Evolutionary conservation across 768 basidiomycete species (phyloP).

Genomic region (Rhizopogon roseolus): DNA sequence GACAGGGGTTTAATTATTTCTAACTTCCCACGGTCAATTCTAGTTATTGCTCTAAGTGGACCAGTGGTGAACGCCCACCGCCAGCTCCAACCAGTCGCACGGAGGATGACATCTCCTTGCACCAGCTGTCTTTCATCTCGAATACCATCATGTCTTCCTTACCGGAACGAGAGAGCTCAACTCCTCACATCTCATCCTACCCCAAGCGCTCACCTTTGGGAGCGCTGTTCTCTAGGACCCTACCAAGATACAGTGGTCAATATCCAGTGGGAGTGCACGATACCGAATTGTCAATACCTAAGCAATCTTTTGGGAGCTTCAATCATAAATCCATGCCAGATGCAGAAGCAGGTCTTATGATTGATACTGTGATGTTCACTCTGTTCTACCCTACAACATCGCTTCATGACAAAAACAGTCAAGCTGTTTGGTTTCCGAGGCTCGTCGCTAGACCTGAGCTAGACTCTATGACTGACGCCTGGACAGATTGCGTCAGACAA

Average conservation of each 20-base stretch:
- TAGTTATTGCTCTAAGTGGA: too few relatives aligned
- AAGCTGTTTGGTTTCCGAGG: slow-evolving; percentile 25
- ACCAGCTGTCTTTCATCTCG: neutral
- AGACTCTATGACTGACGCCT: neutral
- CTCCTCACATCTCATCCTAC: neutral
- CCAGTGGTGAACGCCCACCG: too few relatives aligned
- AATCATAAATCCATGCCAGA: slow-evolving; percentile 17
- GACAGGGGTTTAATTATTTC: too few relatives aligned
- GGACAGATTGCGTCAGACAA: slow-evolving; percentile 24
- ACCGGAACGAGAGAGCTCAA: neutral
- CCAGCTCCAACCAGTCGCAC: neutral
- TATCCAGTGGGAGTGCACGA: slow-evolving; percentile 29
- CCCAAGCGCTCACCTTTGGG: slow-evolving; percentile 7
- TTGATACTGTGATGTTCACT: slow-evolving; percentile 26
- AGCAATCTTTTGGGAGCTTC: slow-evolving; percentile 21
- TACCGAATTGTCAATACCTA: slow-evolving; percentile 24
- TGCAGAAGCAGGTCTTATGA: slow-evolving; percentile 19
- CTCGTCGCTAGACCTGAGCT: neutral
- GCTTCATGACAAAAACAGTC: neutral
- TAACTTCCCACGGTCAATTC: too few relatives aligned
- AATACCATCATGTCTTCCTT: neutral
- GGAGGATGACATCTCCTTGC: neutral
- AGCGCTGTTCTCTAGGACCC: slow-evolving; percentile 19
- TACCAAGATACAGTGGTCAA: slow-evolving; percentile 25
- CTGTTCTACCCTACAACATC: slow-evolving; percentile 27